phyloP scores from a whole-genome alignment of 352 stramenopile genomes.

The Phytopythium vexans region DNA sequence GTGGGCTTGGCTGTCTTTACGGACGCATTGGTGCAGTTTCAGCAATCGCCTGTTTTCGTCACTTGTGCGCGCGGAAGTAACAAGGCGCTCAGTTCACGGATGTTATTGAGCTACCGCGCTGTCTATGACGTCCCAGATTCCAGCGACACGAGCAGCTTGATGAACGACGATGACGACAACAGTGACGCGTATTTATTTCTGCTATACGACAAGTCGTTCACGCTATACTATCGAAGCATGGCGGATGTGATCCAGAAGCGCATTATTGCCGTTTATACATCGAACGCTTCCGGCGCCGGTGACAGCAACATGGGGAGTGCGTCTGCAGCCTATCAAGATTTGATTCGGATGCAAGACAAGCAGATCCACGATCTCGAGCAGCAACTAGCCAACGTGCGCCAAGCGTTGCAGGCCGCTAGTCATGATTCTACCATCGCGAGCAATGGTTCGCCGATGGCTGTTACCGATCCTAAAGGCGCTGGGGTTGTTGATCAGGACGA shows the following conservation, averaged over 20 bases:
- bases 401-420: not conserved
- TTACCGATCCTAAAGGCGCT: no score
- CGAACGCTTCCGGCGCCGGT: slow-evolving; percentile 18
- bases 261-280: slow-evolving; percentile 63
- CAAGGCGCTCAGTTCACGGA: slow-evolving; percentile 33
- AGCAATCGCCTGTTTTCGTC: slow-evolving; percentile 49
- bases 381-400: slow-evolving; percentile 19
- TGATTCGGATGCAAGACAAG: slow-evolving; percentile 81
- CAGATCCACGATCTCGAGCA: slow-evolving; percentile 58
- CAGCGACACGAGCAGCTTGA: slow-evolving; percentile 4
- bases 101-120: slow-evolving; percentile 31
- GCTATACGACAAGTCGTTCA: slow-evolving; percentile 70
- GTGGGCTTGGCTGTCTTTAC: slow-evolving; percentile 64
- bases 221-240: slow-evolving; percentile 38
- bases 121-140: slow-evolving; percentile 22
- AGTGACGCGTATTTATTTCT: slow-evolving; percentile 48
- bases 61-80: slow-evolving; percentile 35
- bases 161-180: slow-evolving; percentile 4
- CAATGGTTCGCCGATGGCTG: not conserved
- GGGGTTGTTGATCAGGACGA: no score
- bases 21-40: slow-evolving; percentile 63
- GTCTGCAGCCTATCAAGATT: slow-evolving; percentile 63
- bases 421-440: not conserved
- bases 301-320: slow-evolving; percentile 10
- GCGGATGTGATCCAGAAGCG: slow-evolving; percentile 58